Conservation (phyloP, 129 eudicot genomes). For the Logfia minima region DNA sequence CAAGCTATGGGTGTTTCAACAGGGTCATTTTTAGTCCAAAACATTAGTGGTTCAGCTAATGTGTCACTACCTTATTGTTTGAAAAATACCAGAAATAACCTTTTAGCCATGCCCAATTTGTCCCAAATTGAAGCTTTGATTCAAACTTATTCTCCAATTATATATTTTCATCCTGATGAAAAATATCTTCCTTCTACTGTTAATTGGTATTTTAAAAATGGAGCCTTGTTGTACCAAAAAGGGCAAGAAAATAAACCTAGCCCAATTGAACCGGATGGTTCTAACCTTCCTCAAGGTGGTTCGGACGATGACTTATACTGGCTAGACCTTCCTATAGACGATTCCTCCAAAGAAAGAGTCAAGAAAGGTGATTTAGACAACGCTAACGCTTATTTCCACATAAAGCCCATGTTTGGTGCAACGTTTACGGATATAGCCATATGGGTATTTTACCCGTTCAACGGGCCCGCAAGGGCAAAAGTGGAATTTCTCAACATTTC, state of each 20-base stretch:
- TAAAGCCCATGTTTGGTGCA: slow-evolving; percentile 71
- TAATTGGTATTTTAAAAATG: slow-evolving; percentile 65
- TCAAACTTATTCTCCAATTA: slow-evolving; percentile 59
- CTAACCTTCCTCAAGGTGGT: slow-evolving; percentile 80
- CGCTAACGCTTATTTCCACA: slow-evolving; percentile 57
- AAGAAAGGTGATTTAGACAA: slow-evolving; percentile 47
- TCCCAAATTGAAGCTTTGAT: slow-evolving; percentile 59
- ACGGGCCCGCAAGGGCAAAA: slow-evolving; percentile 63
- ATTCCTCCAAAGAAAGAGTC: slow-evolving; percentile 45
- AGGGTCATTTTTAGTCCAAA: slow-evolving; percentile 63
- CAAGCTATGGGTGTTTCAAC: slow-evolving; percentile 50
- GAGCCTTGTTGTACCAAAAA: slow-evolving; percentile 61
- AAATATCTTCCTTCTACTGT: slow-evolving; percentile 59
- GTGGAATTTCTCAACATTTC: slow-evolving; percentile 41
- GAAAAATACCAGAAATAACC: slow-evolving; percentile 41
- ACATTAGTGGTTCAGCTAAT: slow-evolving; percentile 26
- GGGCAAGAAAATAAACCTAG: slow-evolving; percentile 59
- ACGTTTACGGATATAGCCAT: slow-evolving; percentile 67
- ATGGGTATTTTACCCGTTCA: slow-evolving; percentile 83
- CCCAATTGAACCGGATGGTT: slow-evolving; percentile 43
- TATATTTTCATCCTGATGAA: slow-evolving; percentile 66
- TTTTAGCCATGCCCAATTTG: slow-evolving; percentile 57
- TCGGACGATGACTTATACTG: slow-evolving; percentile 55
- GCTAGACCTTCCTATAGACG: slow-evolving; percentile 62
- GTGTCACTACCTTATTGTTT: slow-evolving; percentile 43